Conservation (phyloP, 75 land plant genomes). For the Selaginella moellendorffii region DNA sequence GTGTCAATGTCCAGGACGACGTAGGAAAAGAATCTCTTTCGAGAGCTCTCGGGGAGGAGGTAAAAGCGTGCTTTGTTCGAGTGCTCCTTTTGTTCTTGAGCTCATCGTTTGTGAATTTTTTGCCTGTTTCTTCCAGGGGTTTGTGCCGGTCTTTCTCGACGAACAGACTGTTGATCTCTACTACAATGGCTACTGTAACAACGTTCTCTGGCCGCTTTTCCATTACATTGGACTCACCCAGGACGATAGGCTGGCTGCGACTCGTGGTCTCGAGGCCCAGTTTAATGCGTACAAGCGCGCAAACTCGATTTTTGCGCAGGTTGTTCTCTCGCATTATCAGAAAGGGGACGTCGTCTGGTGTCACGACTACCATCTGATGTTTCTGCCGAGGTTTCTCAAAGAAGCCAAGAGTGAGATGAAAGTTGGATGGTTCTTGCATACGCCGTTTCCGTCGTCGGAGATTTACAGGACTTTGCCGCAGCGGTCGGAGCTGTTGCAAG, state of each 20-base stretch:
- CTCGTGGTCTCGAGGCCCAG: not conserved
- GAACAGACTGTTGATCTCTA: not conserved
- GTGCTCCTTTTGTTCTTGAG: too few relatives aligned
- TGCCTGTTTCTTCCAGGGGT: not conserved
- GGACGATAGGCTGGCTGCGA: constrained; percentile 1
- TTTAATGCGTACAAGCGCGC: constrained; percentile 3
- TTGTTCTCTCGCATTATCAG: constrained; percentile 1
- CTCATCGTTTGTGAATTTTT: not conserved
- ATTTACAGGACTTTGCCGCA: constrained; percentile 5
- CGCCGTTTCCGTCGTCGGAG: constrained; percentile 6
- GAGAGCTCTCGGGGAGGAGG: constrained; percentile 80
- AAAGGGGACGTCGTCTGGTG: constrained; percentile 7
- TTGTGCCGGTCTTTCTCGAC: constrained; percentile 4
- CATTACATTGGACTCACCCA: constrained; percentile 9
- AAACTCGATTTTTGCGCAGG: not conserved
- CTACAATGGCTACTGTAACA: constrained; percentile 10
- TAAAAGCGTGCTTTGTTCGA: too few relatives aligned
- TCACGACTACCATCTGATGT: constrained; percentile 9
- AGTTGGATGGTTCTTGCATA: constrained; percentile 10
- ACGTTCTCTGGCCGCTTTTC: constrained; percentile 7
- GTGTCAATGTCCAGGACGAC: constrained; percentile 94
- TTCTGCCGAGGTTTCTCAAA: constrained; percentile 6
- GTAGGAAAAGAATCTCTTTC: constrained; percentile 62
- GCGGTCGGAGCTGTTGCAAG: constrained; percentile 7
- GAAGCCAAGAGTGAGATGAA: not conserved